phyloP scores from a whole-genome alignment of 2,329 filamentous ascomycete species.

The Colletotrichum plurivorum region DNA sequence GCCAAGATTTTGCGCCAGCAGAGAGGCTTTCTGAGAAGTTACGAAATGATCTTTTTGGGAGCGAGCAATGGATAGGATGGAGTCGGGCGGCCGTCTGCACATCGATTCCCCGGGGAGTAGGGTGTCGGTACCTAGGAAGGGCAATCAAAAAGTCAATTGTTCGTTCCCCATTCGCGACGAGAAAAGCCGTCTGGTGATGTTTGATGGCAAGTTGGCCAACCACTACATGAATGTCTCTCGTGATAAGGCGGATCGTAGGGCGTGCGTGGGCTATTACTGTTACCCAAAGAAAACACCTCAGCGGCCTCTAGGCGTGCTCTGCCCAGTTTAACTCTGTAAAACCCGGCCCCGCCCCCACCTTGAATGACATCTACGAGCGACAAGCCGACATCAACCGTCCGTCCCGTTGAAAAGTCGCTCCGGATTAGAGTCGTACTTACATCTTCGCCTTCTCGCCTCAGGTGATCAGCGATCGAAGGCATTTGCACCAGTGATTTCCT shows the following conservation, averaged over 20 bases:
- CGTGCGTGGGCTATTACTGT: not conserved
- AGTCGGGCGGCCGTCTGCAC: conserved; percentile 32
- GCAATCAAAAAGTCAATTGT: conserved; percentile 38
- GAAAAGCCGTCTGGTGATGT: too few relatives aligned
- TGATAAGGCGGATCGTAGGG: conserved; percentile 1
- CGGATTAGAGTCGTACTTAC: not conserved
- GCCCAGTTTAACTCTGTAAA: conserved; percentile 9
- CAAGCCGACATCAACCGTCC: conserved; percentile 18
- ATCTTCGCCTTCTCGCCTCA: too few relatives aligned
- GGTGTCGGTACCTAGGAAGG: conserved; percentile 26
- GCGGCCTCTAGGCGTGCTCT: not conserved
- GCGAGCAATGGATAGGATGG: conserved; percentile 34
- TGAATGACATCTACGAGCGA: conserved; percentile 31
- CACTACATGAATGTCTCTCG: not conserved
- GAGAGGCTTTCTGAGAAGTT: conserved; percentile 10
- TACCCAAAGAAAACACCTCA: not conserved
- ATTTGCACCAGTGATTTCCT: not conserved
- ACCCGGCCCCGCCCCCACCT: conserved; percentile 36
- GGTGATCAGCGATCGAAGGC: not conserved
- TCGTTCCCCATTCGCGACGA: conserved; percentile 3
- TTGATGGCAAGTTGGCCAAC: not conserved
- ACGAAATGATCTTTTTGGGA: conserved; percentile 26
- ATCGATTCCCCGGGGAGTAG: conserved; percentile 31
- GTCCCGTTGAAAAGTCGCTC: not conserved
- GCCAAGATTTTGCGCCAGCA: conserved; percentile 21